Conservation (phyloP, 2,329 filamentous ascomycete genomes). For the Didymosphaeria variabile region DNA sequence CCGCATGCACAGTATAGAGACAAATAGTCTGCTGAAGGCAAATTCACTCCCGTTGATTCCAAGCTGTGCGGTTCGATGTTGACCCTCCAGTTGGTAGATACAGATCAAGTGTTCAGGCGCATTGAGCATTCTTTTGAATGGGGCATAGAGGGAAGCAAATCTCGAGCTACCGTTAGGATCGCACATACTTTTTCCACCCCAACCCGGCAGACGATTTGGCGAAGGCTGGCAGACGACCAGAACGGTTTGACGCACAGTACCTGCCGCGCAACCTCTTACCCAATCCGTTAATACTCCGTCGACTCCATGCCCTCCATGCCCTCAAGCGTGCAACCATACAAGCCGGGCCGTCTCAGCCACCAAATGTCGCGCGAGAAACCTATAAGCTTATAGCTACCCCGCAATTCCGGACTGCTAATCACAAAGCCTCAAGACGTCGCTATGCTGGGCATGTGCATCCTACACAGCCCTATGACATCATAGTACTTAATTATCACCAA, state of each 20-base stretch:
- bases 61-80: neutral
- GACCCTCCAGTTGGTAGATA: neutral
- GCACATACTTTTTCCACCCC: neutral
- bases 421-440: neutral
- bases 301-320: neutral
- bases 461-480: conserved; percentile 10
- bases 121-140: neutral
- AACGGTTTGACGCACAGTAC: neutral
- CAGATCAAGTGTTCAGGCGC: neutral
- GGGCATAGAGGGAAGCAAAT: neutral
- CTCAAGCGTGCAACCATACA: neutral
- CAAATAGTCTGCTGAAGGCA: neutral
- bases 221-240: neutral
- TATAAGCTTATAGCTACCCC: conserved; percentile 4
- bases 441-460: neutral
- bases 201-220: neutral
- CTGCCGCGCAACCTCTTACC: neutral
- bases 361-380: neutral
- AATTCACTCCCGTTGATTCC: neutral
- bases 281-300: neutral
- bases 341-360: neutral
- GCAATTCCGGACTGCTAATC: neutral
- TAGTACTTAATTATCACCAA: neutral
- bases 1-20: too few species aligned
- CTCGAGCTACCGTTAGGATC: neutral